Percentiles rank a stretch among this genome's conserved stretches.
phyloP scores from a whole-genome alignment of 257 asterid species.

The Solanum sejunctum region DNA sequence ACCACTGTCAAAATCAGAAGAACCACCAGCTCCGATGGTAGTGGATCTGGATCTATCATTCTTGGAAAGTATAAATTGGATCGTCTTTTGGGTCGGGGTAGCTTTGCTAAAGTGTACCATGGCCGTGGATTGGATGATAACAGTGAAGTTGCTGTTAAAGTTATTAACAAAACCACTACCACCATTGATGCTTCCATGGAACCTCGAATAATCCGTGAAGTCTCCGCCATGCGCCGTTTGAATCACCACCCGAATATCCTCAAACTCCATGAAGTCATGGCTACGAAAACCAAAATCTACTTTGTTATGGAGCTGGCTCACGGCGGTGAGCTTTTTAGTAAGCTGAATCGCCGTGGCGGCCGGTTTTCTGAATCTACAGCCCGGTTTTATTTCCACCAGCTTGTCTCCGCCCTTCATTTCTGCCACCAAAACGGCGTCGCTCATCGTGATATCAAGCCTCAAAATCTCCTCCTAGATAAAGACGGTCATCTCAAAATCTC shows the following conservation, averaged over 20 bases:
- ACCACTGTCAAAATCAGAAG: slow-evolving; percentile 17
- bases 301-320: slow-evolving; percentile 87
- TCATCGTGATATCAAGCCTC: slow-evolving; percentile 94
- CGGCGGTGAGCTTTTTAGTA: slow-evolving; percentile 68
- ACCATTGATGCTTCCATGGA: slow-evolving; percentile 39
- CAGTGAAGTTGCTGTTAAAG: slow-evolving; percentile 50
- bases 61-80: slow-evolving; percentile 61
- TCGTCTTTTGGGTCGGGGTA: slow-evolving; percentile 83
- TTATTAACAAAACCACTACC: slow-evolving; percentile 48
- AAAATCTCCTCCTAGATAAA: slow-evolving; percentile 60
- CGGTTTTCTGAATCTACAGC: slow-evolving; percentile 49
- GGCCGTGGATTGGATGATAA: slow-evolving; percentile 23
- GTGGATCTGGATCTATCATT: slow-evolving; percentile 49
- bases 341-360: slow-evolving; percentile 38
- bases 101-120: slow-evolving; percentile 78
- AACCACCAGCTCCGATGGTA: slow-evolving; percentile 30
- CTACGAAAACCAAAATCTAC: slow-evolving; percentile 65
- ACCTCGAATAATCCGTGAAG: slow-evolving; percentile 64
- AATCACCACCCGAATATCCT: slow-evolving; percentile 69
- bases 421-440: slow-evolving; percentile 72
- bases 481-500: slow-evolving; percentile 52
- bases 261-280: slow-evolving; percentile 72
- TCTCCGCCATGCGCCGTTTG: slow-evolving; percentile 85
- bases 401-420: slow-evolving; percentile 62
- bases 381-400: slow-evolving; percentile 46